A percentile compares a stretch with the other conserved stretches of the same genome.
Conservation (phyloP, 2,329 filamentous ascomycete species). For the Ampelomyces quisqualis region DNA sequence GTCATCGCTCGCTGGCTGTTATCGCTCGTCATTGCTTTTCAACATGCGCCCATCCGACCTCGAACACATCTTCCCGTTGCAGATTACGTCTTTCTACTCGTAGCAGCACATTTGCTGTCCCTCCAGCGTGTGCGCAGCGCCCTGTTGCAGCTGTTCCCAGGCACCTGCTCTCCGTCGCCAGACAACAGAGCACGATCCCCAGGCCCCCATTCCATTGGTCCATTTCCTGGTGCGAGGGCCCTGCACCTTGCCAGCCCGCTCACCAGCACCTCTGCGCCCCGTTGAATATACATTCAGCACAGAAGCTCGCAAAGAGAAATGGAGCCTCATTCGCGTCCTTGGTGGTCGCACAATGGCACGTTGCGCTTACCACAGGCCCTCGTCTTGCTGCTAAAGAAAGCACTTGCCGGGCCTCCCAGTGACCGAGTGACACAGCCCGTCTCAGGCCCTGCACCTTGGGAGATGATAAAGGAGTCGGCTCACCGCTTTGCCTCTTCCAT, state of each 20-base stretch:
- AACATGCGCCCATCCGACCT: slow-evolving; percentile 21
- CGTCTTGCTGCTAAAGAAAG: slow-evolving; percentile 33
- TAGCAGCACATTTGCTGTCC: slow-evolving; percentile 28
- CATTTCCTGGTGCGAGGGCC: slow-evolving; percentile 14
- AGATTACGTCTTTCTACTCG: slow-evolving; percentile 18
- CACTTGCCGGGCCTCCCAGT: slow-evolving; percentile 27
- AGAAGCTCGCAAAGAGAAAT: slow-evolving; percentile 34
- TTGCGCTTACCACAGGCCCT: slow-evolving; percentile 42
- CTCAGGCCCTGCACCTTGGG: slow-evolving; percentile 25
- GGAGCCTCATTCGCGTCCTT: slow-evolving; percentile 41
- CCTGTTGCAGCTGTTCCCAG: slow-evolving; percentile 28
- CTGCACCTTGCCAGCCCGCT: slow-evolving; percentile 22
- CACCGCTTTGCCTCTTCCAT: slow-evolving; percentile 22
- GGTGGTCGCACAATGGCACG: slow-evolving; percentile 34
- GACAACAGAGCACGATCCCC: slow-evolving; percentile 33
- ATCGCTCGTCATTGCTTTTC: slow-evolving; percentile 18
- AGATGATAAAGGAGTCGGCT: slow-evolving; percentile 31
- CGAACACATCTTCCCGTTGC: slow-evolving; percentile 15
- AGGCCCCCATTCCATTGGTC: slow-evolving; percentile 37
- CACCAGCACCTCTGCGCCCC: slow-evolving; percentile 24
- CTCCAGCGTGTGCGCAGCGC: slow-evolving; percentile 32
- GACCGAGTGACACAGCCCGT: slow-evolving; percentile 27
- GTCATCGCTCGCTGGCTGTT: slow-evolving; percentile 9
- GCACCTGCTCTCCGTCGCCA: slow-evolving; percentile 34
- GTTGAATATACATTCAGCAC: slow-evolving; percentile 42